Evolutionary conservation across 23 red algal species (phyloP).

Genomic region (Gracilariopsis chorda): DNA sequence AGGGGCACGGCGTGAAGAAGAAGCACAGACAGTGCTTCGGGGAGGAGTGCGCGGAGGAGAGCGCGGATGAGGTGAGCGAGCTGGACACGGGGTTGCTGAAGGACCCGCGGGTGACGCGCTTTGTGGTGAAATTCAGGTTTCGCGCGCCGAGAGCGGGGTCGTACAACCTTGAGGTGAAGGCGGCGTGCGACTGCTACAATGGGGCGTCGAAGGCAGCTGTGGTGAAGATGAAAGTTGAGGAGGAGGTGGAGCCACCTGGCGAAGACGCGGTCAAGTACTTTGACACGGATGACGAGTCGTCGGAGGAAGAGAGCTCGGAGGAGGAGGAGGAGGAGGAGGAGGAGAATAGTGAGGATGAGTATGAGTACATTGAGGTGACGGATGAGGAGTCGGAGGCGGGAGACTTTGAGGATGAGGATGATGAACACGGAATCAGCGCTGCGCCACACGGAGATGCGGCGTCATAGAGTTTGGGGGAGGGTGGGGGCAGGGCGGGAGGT

Average conservation of each 20-base stretch:
- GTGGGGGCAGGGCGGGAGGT: background rate
- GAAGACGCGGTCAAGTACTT: conserved; percentile 55
- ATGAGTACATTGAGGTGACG: conserved; percentile 42
- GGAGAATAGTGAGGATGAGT: conserved; percentile 20
- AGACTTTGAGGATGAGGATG: conserved; percentile 56
- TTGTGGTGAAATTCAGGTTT: conserved; percentile 62
- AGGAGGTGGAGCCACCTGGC: conserved; percentile 38
- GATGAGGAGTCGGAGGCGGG: conserved; percentile 57
- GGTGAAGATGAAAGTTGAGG: conserved; percentile 60
- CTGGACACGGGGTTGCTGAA: background rate
- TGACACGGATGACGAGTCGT: conserved; percentile 68
- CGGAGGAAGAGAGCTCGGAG: background rate
- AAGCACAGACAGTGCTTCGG: background rate
- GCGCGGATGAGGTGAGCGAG: background rate
- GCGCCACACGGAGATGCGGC: conserved; percentile 25
- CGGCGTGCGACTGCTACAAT: conserved; percentile 66
- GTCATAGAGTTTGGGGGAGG: background rate
- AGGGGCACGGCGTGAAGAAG: conserved; percentile 10
- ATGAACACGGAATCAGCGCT: background rate
- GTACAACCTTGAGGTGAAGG: conserved; percentile 52
- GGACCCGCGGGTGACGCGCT: conserved; percentile 52
- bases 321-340: conserved; percentile 53
- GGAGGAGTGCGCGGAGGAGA: background rate
- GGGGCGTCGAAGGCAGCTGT: conserved; percentile 26
- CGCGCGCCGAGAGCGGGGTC: conserved; percentile 25